Conservation (phyloP, 2,329 filamentous ascomycete species). For the Byssoonygena ceratinophila region DNA sequence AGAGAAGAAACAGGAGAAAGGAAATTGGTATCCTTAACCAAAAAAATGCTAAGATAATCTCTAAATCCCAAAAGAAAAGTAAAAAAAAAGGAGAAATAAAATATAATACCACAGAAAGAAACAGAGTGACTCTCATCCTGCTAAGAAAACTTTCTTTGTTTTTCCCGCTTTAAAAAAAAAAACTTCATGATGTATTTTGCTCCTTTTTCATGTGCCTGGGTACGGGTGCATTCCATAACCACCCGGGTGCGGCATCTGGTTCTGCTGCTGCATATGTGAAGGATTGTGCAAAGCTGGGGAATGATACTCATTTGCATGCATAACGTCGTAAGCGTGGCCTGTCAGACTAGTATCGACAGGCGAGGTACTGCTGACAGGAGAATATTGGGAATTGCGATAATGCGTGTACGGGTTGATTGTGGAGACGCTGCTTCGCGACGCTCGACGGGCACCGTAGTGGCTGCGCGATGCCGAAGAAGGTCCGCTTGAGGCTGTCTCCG, state of each 20-base stretch:
- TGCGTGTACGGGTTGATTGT: background rate
- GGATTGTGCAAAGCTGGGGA: background rate
- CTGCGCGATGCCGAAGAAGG: background rate
- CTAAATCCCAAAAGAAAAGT: background rate
- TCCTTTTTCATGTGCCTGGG: background rate
- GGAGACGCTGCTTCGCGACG: slow-evolving; percentile 5
- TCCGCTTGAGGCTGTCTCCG: background rate
- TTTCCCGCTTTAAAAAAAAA: no score
- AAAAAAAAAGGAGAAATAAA: background rate
- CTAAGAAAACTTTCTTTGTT: background rate
- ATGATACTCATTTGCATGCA: background rate
- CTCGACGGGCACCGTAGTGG: background rate
- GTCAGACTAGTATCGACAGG: background rate
- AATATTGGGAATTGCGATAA: background rate
- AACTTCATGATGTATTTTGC: no score
- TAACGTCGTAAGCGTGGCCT: background rate
- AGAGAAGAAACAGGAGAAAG: background rate
- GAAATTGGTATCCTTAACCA: slow-evolving; percentile 1
- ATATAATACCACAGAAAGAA: background rate
- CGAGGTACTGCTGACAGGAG: slow-evolving; percentile 6
- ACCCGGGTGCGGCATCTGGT: background rate
- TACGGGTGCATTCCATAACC: background rate
- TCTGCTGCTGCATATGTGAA: background rate
- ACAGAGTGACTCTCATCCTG: no score
- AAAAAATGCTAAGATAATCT: background rate